These are phyloP conservation scores for Blastobotrys terrestris DNA, from an alignment of 805 yeast species.

Conservation along the genomic window DNA sequence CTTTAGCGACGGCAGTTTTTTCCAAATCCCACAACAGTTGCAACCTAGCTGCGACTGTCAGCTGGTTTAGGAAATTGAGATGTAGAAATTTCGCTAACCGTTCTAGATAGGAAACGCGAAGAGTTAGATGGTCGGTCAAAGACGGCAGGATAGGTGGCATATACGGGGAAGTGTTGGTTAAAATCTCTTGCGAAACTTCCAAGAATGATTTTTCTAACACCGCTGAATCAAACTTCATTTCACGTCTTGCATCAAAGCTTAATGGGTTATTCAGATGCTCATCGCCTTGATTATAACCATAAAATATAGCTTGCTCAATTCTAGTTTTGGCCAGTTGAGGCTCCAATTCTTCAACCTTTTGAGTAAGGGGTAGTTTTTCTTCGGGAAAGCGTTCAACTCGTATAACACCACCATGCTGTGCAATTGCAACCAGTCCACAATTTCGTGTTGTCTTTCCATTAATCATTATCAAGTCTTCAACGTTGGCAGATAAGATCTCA, in stretches of 20 bases:
- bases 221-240: slow-evolving; percentile 38
- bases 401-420: slow-evolving; percentile 55
- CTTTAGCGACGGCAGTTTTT: slow-evolving; percentile 43
- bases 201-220: slow-evolving; percentile 49
- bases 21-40: slow-evolving; percentile 37
- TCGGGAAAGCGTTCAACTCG: slow-evolving; percentile 45
- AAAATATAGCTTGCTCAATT: slow-evolving; percentile 79
- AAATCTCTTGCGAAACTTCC: slow-evolving; percentile 48
- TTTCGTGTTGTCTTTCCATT: slow-evolving; percentile 27
- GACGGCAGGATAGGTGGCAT: slow-evolving; percentile 47
- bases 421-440: slow-evolving; percentile 44
- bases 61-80: slow-evolving; percentile 36
- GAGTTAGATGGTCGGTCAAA: slow-evolving; percentile 43
- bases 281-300: slow-evolving; percentile 32
- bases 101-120: slow-evolving; percentile 42
- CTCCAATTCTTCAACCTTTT: slow-evolving; percentile 18
- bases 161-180: slow-evolving; percentile 49
- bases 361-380: slow-evolving; percentile 15
- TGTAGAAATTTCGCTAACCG: slow-evolving; percentile 42
- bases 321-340: slow-evolving; percentile 54
- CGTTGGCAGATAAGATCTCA: slow-evolving; percentile 53
- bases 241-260: slow-evolving; percentile 39
- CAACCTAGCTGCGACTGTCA: slow-evolving; percentile 37
- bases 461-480: slow-evolving; percentile 34
- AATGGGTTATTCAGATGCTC: slow-evolving; percentile 37